Percentiles rank a stretch among this genome's conserved stretches.
These are phyloP conservation scores for Neurospora sp. DNA, from an alignment of 495 filamentous ascomycete genomes.

Conservation along the genomic window DNA sequence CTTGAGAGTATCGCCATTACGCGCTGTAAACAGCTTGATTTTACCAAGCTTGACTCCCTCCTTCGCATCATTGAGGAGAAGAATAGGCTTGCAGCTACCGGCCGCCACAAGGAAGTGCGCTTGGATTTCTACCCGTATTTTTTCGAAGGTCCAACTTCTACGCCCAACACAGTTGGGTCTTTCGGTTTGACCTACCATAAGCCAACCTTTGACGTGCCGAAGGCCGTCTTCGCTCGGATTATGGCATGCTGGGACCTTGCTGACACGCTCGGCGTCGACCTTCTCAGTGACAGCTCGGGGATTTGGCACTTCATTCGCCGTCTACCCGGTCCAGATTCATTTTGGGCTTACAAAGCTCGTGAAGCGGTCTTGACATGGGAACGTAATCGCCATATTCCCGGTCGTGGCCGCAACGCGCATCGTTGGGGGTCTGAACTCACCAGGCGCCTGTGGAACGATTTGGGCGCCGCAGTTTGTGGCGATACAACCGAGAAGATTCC, in stretches of 20 bases:
- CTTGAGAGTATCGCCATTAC: slow-evolving; percentile 13
- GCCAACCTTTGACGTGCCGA: slow-evolving; percentile 15
- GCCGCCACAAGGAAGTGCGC: not conserved
- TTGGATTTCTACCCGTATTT: slow-evolving; percentile 17
- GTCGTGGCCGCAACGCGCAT: not conserved
- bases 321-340: slow-evolving; percentile 15
- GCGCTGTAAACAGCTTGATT: slow-evolving; percentile 15
- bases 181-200: slow-evolving; percentile 18
- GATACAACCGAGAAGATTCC: slow-evolving; percentile 5
- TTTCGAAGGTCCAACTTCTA: slow-evolving; percentile 11
- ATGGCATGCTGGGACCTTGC: slow-evolving; percentile 2
- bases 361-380: slow-evolving; percentile 10
- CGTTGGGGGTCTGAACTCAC: not conserved
- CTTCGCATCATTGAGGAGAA: slow-evolving; percentile 4
- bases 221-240: slow-evolving; percentile 10
- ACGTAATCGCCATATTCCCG: not conserved
- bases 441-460: slow-evolving; percentile 5
- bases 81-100: not conserved
- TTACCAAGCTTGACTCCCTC: slow-evolving; percentile 12
- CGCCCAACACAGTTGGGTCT: slow-evolving; percentile 1
- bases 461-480: slow-evolving; percentile 14
- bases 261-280: slow-evolving; percentile 13
- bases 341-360: slow-evolving; percentile 19
- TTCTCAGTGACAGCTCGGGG: slow-evolving; percentile 14
- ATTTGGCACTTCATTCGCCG: slow-evolving; percentile 17